These are phyloP conservation scores for Mycena pura DNA, from an alignment of 768 basidiomycete species.

Conservation along the genomic window DNA sequence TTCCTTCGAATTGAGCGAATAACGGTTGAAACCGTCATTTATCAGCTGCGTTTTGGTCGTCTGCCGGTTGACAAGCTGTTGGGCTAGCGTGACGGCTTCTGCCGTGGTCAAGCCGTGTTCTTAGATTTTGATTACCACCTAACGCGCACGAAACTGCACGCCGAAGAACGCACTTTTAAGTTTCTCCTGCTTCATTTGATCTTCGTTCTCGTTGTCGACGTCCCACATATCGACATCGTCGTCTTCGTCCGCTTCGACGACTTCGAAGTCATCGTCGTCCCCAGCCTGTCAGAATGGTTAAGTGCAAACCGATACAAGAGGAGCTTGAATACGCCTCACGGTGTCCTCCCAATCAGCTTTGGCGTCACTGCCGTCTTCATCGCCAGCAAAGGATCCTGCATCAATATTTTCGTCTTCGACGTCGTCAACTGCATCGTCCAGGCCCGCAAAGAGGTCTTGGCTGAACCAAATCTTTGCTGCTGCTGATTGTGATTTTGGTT, in stretches of 20 bases:
- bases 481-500: slow-evolving; percentile 39
- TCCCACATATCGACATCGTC: slow-evolving; percentile 80
- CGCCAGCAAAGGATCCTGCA: slow-evolving; percentile 44
- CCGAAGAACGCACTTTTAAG: slow-evolving; percentile 63
- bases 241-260: slow-evolving; percentile 66
- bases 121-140: slow-evolving; percentile 39
- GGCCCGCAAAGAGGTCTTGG: slow-evolving; percentile 84
- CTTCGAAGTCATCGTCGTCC: slow-evolving; percentile 72
- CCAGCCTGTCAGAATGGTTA: slow-evolving; percentile 20
- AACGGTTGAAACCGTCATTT: slow-evolving; percentile 95
- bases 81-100: slow-evolving; percentile 91
- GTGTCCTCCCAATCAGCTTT: slow-evolving; percentile 28
- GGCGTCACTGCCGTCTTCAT: slow-evolving; percentile 39
- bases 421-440: slow-evolving; percentile 51
- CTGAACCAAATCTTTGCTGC: slow-evolving; percentile 94
- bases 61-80: slow-evolving; percentile 88
- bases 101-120: slow-evolving; percentile 85
- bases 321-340: slow-evolving; percentile 11
- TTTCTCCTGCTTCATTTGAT: slow-evolving; percentile 67
- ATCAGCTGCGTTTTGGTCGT: slow-evolving; percentile 88
- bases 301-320: neutral
- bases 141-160: neutral
- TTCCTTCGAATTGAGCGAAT: slow-evolving; percentile 91
- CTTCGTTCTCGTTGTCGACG: slow-evolving; percentile 76
- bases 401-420: slow-evolving; percentile 36